Base-by-base conservation (phyloP, 345 rosid species). In the Populus simonii region DNA sequence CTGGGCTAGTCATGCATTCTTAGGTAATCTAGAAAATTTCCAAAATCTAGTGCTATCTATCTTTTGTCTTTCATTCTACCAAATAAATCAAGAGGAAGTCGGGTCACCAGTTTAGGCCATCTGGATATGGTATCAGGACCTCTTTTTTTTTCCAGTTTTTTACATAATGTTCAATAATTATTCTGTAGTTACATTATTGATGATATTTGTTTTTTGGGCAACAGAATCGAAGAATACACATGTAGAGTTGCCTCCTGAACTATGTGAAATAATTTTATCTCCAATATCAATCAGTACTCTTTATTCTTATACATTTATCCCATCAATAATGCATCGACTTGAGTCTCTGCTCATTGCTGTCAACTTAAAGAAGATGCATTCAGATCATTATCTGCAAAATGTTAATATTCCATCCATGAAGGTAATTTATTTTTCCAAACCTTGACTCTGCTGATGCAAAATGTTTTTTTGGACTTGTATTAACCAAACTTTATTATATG, bases 201-300 rank as follows among this genome's bases (percentile, higher is more conserved):
- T 73, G 45, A 27, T 70, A 43, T 68, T 13, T 65, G 5, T 45
- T 68, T 6, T 43, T 12, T 49, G 75, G 38, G n/a, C 43, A 20
- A 92, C 88, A 93, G 99, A 78, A 49, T 70, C 88, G 7, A 84
- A 78, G 63, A 83, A 74, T 11, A 80, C 82, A 71, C 79, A 31
- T 53, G 92, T 93, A 61, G 89, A 93, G 82, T 83, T 96, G 89
- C 99, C 98, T 70, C 94, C 99, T 70, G 99, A 96, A 77, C 88
- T 96, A 1, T 96, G 98, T 85, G 35, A 47, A 9, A 67, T 93
- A 49, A 38, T 93, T 27, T 76, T 91, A 80, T 82, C 96, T 49
- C 92, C 97, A 3, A 77, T 96, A 77, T 89, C 98, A 33, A 80
- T 86, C 31, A 89, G 81, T 70, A 91, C 95, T 8, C 66, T 92